Conservation (phyloP, 805 yeast species). For the Jamesozyma rosinii region DNA sequence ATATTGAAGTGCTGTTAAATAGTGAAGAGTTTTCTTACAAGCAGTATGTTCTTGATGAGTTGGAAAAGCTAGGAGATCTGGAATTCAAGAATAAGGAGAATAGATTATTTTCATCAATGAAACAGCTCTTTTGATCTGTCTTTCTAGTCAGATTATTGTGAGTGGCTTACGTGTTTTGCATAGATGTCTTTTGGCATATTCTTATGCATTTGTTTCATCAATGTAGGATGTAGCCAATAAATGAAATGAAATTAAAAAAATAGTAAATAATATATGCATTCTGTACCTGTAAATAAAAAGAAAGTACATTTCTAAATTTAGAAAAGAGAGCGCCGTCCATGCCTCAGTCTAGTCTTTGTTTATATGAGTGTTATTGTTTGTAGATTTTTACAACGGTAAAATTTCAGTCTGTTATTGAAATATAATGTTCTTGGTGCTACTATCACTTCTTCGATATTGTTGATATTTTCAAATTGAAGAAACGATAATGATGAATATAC, state of each 20-base stretch:
- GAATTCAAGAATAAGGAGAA: slow-evolving; percentile 1
- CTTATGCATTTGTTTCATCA: no score
- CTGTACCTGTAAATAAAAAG: slow-evolving; percentile 1
- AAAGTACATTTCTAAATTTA: background rate
- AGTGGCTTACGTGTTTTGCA: no score
- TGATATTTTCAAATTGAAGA: slow-evolving; percentile 10
- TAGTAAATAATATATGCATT: background rate
- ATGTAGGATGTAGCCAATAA: no score
- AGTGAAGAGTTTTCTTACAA: slow-evolving; percentile 14
- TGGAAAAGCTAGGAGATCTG: slow-evolving; percentile 6
- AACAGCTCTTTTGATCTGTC: slow-evolving; percentile 1
- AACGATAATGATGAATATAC: slow-evolving; percentile 8
- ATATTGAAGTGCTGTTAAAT: slow-evolving; percentile 18
- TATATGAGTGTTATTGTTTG: slow-evolving; percentile 1
- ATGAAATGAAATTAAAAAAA: no score
- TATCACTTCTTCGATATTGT: slow-evolving; percentile 5
- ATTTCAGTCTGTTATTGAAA: slow-evolving; percentile 10
- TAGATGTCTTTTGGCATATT: no score
- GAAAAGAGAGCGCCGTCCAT: background rate
- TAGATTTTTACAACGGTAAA: slow-evolving; percentile 1
- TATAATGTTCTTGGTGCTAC: slow-evolving; percentile 16
- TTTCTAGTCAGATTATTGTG: no score
- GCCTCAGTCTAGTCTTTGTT: background rate
- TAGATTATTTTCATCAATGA: background rate
- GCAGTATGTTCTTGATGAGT: slow-evolving; percentile 7